These are phyloP conservation scores for Stephanodiscus triporus DNA, from an alignment of 108 stramenopile genomes.

Conservation along the genomic window DNA sequence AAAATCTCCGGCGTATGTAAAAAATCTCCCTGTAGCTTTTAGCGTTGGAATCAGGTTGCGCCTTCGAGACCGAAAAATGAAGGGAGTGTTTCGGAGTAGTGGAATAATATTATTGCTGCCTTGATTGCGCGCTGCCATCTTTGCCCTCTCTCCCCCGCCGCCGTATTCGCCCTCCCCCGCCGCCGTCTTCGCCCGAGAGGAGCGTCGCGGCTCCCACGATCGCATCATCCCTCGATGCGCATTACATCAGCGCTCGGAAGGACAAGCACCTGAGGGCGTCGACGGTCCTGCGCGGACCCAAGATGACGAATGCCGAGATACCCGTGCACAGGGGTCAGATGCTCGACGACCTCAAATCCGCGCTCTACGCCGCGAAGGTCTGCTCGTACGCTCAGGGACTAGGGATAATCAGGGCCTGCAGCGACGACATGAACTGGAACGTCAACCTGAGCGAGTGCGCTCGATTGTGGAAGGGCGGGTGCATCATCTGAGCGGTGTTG, in stretches of 20 bases:
- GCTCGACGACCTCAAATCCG: slow-evolving; percentile 88
- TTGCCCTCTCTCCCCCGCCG: too few species aligned
- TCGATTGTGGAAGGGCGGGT: slow-evolving; percentile 99
- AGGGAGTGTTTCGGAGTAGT: too few species aligned
- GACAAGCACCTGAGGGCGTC: slow-evolving; percentile 88
- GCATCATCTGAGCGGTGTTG: slow-evolving; percentile 95
- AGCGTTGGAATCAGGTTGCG: too few species aligned
- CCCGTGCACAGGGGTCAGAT: slow-evolving; percentile 92
- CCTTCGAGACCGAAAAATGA: too few species aligned
- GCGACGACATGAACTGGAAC: slow-evolving; percentile 89
- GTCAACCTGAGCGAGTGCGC: slow-evolving; percentile 93
- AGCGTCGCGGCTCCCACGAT: slow-evolving; percentile 96
- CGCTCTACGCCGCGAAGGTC: slow-evolving; percentile 96
- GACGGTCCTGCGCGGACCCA: slow-evolving; percentile 85
- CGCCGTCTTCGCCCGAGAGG: slow-evolving; percentile 97
- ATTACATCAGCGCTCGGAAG: slow-evolving; percentile 93
- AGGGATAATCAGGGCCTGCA: slow-evolving; percentile 89
- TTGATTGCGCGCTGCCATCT: too few species aligned
- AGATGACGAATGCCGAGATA: slow-evolving; percentile 52
- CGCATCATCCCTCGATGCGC: slow-evolving; percentile 93
- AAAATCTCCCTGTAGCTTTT: too few species aligned
- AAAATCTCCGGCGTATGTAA: too few species aligned
- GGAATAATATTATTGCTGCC: too few species aligned
- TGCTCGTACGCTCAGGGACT: slow-evolving; percentile 98
- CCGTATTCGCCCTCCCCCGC: too few species aligned